A percentile compares a stretch with the other conserved stretches of the same genome.
Evolutionary conservation across 1,284 basidiomycete genomes (phyloP).

Genomic region (Tylopilus sp.): DNA sequence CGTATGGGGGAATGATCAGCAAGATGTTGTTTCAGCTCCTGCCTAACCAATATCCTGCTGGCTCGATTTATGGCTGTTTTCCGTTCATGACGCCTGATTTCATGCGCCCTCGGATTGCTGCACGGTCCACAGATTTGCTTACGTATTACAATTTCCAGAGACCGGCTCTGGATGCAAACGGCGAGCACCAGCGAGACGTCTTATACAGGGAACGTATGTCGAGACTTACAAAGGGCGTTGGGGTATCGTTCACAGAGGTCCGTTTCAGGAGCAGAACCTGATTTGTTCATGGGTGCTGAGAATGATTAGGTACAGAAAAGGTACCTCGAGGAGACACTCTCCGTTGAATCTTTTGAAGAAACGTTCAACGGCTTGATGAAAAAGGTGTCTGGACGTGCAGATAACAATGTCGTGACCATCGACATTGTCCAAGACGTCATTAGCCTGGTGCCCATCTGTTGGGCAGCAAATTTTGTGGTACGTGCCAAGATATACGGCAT

Average conservation of each 20-base stretch:
- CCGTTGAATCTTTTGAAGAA: constrained; percentile 17
- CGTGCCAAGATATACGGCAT: constrained; percentile 33
- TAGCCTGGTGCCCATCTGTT: constrained; percentile 73
- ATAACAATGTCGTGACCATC: constrained; percentile 55
- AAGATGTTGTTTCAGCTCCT: constrained; percentile 78
- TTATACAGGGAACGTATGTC: constrained; percentile 32
- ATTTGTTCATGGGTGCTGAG: not conserved
- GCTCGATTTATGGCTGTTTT: constrained; percentile 72
- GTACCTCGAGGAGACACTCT: constrained; percentile 22
- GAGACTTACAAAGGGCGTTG: constrained; percentile 28
- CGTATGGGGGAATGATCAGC: constrained; percentile 77
- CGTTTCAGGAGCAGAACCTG: constrained; percentile 5
- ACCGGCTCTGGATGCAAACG: constrained; percentile 13
- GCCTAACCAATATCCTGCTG: constrained; percentile 72
- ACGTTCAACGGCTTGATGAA: constrained; percentile 26
- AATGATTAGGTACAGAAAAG: constrained; percentile 18
- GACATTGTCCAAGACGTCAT: constrained; percentile 82
- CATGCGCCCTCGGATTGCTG: constrained; percentile 29
- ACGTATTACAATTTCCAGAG: constrained; percentile 36
- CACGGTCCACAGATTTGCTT: constrained; percentile 18
- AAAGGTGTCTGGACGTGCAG: constrained; percentile 35
- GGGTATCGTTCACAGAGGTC: constrained; percentile 24
- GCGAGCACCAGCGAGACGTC: not conserved
- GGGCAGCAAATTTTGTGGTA: constrained; percentile 73
- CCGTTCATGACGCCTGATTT: constrained; percentile 68